Conservation (phyloP, 2,329 filamentous ascomycete species). For the Fusarium incarnatum region DNA sequence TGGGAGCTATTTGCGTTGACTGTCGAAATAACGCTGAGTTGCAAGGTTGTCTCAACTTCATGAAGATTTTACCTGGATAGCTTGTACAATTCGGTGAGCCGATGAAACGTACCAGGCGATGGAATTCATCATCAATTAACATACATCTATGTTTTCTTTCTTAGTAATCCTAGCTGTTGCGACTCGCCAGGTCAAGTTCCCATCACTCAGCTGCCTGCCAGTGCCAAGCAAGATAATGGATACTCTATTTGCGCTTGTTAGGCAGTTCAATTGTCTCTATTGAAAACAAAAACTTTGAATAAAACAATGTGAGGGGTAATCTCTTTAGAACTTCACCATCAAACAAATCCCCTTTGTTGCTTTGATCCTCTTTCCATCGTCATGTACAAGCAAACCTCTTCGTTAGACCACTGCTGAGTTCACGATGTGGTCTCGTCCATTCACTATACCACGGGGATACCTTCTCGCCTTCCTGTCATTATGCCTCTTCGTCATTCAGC, state of each 20-base stretch:
- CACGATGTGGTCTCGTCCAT: conserved; percentile 26
- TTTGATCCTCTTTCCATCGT: background rate
- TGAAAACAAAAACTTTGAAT: conserved; percentile 6
- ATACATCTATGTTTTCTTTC: background rate
- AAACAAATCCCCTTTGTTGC: background rate
- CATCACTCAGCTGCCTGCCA: background rate
- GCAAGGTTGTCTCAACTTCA: background rate
- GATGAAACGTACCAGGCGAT: background rate
- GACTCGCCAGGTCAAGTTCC: background rate
- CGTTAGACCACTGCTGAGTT: background rate
- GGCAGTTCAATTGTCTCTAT: conserved; percentile 14
- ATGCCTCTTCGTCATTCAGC: conserved; percentile 43
- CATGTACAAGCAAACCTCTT: background rate
- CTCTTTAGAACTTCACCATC: background rate
- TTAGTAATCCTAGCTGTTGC: background rate
- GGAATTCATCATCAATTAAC: background rate
- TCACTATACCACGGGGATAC: conserved; percentile 22
- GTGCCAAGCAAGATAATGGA: background rate
- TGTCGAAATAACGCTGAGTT: conserved; percentile 4
- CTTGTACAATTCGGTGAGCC: background rate
- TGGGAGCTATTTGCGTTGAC: too few relatives aligned
- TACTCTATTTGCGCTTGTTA: conserved; percentile 2
- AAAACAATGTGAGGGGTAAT: background rate
- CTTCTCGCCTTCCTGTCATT: conserved; percentile 41
- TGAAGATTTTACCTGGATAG: background rate